Percentiles rank a stretch among this genome's conserved stretches.
These are phyloP conservation scores for Metarhizium guizhouense DNA, from an alignment of 2,329 filamentous ascomycete species.

Conservation along the genomic window DNA sequence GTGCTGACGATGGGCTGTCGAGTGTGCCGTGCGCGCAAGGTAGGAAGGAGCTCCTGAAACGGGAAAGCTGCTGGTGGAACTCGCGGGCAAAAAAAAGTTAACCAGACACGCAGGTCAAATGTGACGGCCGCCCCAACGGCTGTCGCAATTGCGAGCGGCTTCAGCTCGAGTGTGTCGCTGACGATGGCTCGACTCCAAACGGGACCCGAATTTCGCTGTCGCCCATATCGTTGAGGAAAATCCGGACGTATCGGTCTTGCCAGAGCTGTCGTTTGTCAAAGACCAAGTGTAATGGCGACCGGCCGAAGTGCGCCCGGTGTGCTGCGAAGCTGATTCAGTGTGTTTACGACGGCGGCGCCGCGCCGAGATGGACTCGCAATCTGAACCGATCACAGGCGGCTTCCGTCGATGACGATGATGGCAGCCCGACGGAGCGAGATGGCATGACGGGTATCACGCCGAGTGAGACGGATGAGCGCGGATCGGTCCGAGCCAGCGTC, in stretches of 20 bases:
- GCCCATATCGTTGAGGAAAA: conserved; percentile 25
- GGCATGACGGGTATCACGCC: neutral
- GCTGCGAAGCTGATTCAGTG: conserved; percentile 24
- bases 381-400: conserved; percentile 13
- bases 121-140: conserved; percentile 31
- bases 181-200: conserved; percentile 21
- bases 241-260: conserved; percentile 31
- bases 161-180: conserved; percentile 30
- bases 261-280: conserved; percentile 30
- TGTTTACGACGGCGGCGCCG: conserved; percentile 28
- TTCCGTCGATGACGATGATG: conserved; percentile 1
- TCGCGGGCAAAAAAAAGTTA: neutral
- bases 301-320: conserved; percentile 29
- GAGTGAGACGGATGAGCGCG: neutral
- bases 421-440: neutral
- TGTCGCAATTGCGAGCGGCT: conserved; percentile 34
- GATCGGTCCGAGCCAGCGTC: neutral
- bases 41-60: conserved; percentile 8
- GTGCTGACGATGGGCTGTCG: conserved; percentile 26
- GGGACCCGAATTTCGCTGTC: conserved; percentile 17
- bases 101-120: conserved; percentile 25
- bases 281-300: conserved; percentile 33
- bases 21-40: conserved; percentile 32
- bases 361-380: conserved; percentile 27
- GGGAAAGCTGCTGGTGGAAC: neutral